Evolutionary conservation across 2,329 filamentous ascomycete species (phyloP), one percentile per base, ranked within the genome.

Genomic region (Alternaria gaisen): DNA sequence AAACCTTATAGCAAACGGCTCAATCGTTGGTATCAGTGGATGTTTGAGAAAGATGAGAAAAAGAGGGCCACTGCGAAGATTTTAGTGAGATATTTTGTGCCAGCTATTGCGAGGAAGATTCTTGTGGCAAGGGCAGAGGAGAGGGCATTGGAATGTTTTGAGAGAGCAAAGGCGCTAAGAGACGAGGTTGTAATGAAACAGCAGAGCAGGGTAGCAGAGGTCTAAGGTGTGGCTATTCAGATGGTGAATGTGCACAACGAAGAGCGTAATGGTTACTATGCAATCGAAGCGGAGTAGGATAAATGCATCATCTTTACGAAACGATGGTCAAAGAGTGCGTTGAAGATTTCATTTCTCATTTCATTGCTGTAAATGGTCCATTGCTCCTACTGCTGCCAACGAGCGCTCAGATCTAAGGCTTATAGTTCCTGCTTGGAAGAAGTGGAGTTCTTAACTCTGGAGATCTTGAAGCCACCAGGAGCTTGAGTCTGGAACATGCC

Each of bases 391-490:
- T 38, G 46, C 3, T 4, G 26, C 36, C 32, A 18, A 14, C 32
- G 46, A 20, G 11, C 9, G 43, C 26, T 26, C 43, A 20, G 12
- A 24, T 12, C n/a, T 10, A 20, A 16, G 5, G 12, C n/a, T 24
- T 53, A 58, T 24, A 58, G 36, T 18, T 58, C 56, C 4, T 36
- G 48, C 22, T 46, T 42, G 18, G 42, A 18, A n/a, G 20, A 16
- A 18, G 12, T 38, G 4, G 43, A 52, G 12, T 26, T 53, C 24
- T 34, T 28, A 4, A 70, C 64, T 26, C 60, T 67, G 1, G 69
- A 67, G 12, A 76, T 67, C 68, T 83, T 83, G 61, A 82, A 83
- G 32, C 79, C 77, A n/a, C 81, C 80, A 2, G 80, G 79, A 32
- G 76, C 69, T 18, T 77, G 63, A 5, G 52, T 78, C 67, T 82